phyloP scores from a whole-genome alignment of 176 grass and related monocot species.

The Poa pratensis region DNA sequence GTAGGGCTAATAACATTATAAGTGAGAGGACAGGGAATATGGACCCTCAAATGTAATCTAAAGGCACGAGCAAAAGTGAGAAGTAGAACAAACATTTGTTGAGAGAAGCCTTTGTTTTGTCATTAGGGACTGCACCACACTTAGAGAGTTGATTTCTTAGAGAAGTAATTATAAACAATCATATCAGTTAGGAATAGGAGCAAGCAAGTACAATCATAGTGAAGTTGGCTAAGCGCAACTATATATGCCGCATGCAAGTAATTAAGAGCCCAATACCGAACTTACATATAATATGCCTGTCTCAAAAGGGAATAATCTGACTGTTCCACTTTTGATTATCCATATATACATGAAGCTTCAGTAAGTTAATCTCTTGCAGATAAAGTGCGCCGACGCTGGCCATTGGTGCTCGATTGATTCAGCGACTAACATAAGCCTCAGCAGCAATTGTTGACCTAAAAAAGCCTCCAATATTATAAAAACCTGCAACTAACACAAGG shows the following conservation, averaged over 20 bases:
- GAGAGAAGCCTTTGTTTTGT: neutral
- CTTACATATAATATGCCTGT: neutral
- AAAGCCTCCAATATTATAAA: slow-evolving; percentile 41
- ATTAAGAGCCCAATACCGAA: neutral
- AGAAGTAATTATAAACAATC: slow-evolving; percentile 19
- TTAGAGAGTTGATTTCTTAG: neutral
- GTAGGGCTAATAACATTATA: too few relatives aligned
- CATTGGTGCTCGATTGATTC: neutral
- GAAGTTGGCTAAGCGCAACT: slow-evolving; percentile 8
- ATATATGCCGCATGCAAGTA: slow-evolving; percentile 3
- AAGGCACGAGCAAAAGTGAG: neutral
- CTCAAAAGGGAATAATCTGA: slow-evolving; percentile 9
- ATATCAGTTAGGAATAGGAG: neutral
- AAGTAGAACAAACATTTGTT: neutral
- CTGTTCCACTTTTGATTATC: neutral
- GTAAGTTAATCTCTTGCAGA: neutral
- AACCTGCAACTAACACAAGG: neutral
- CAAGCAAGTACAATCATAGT: slow-evolving; percentile 21
- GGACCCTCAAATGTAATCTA: neutral
- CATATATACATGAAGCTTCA: neutral
- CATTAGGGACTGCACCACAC: neutral
- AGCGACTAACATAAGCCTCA: slow-evolving; percentile 32
- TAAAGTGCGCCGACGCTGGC: neutral
- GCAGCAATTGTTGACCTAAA: slow-evolving; percentile 64
- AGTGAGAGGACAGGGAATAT: neutral